Evolutionary conservation across 495 filamentous ascomycete genomes (phyloP), one percentile per base, ranked within the genome.

Genomic region (Aspergillus kassunensis): DNA sequence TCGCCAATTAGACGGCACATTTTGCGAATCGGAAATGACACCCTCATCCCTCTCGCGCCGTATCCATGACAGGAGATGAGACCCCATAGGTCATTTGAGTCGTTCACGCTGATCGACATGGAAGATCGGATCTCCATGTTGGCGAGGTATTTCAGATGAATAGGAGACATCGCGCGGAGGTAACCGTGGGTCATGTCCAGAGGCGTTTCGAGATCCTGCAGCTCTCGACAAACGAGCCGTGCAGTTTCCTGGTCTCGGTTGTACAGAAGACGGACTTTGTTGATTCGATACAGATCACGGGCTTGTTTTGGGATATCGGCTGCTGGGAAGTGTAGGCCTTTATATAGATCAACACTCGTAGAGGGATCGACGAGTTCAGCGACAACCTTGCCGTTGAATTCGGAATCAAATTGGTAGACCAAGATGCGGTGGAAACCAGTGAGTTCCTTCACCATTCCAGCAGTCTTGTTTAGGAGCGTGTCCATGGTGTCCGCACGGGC

Each of bases 1-100:
- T 97, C 92, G 4, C 91, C 89, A 21, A 97, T 80, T 13, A 96
- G 70, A n/a, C 90, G 81, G 63, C 92, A 97, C 86, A 97, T 90
- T 67, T 95, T 96, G 12, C 91, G 80, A 34, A 96, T 87, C 0
- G 91, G 90, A 59, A 96, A 96, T 0, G 88, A 86, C 2, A 97
- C 90, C 29, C 92, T 77, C 90, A 93, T 96, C 2, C 90, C 89
- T 15, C 77, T 74, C 0, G 84, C 81, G 84, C 68, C 90, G 61
- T 96, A 95, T 1, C 84, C 81, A 63, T 97, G 91, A 50, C 90
- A 97, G 2, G 90, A 81, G 16, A 97, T 89, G 29, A 97, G 73
- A 0, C 91, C 92, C 91, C 91, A 97, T 0, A 96, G 72, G 49
- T 95, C 85, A 52, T 79, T 74, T 61, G 93, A 91, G 0, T 86